Base-by-base conservation (phyloP, 306 rosid species). In the Rubus idaeus region DNA sequence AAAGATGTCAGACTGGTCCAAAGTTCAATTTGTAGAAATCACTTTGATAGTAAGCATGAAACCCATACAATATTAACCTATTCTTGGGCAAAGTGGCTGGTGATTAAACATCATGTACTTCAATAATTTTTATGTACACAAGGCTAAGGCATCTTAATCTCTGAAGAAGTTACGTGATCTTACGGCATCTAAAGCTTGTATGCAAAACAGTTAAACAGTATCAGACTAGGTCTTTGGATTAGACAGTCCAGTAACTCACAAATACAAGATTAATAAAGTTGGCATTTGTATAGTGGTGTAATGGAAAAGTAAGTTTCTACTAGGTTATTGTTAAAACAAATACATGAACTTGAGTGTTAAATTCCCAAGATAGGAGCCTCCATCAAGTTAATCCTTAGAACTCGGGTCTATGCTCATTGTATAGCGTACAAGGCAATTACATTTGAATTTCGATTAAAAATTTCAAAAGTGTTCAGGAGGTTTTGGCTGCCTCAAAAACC, bases 1-100 rank as follows among this genome's bases (percentile, higher is more conserved):
- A 41, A 49, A 56, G 44, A 71, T 40, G 70, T 63, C 17, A 41
- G 68, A 81, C 51, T 76, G 72, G 58, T 56, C 70, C 46, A 53
- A 75, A 39, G 30, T 46, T 26, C 45, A 69, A 74, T 55, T 71
- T 67, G 74, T 40, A 50, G 14, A 40, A 71, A 71, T 13, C 42
- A 75, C 37, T 26, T 68, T 4, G 35, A 66, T n/a, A 41, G 26
- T 14, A 23, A 46, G 46, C 51, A 50, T 46, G 50, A 26, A 30
- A 49, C 4, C 37, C 47, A 61, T 42, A 75, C 50, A 75, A 78
- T 21, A 70, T 39, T 12, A 57, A 70, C 68, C 49, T 69, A 17
- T 56, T 39, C 62, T 46, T 42, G 65, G 16, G 47, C 35, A 75
- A 72, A 21, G 37, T 75, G 10, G 18, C 35, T 55, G 23, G 13